Percentiles rank a stretch among this genome's conserved stretches.
Evolutionary conservation across 495 filamentous ascomycete genomes (phyloP).

Genomic region (Apodospora peruviana): DNA sequence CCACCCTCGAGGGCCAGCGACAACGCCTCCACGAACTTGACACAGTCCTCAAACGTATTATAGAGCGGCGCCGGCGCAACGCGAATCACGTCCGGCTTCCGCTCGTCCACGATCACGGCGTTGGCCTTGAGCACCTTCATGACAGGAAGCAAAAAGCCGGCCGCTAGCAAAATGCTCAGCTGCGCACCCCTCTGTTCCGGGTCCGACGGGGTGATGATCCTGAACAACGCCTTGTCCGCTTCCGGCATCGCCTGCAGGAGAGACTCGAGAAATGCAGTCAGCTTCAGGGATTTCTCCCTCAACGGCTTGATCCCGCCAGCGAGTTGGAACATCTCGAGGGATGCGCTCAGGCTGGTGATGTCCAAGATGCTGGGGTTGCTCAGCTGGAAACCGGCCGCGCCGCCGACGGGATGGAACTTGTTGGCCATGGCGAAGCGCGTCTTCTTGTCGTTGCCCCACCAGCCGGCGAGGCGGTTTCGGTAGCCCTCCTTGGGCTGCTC

Average conservation of each 20-base stretch:
- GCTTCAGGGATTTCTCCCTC: slow-evolving; percentile 63
- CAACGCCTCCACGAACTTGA: slow-evolving; percentile 65
- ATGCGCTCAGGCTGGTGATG: slow-evolving; percentile 65
- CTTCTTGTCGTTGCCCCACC: slow-evolving; percentile 81
- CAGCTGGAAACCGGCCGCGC: slow-evolving; percentile 65
- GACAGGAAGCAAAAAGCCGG: slow-evolving; percentile 63
- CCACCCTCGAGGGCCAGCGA: slow-evolving; percentile 41
- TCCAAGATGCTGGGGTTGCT: slow-evolving; percentile 64
- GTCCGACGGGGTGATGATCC: slow-evolving; percentile 75
- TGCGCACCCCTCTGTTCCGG: slow-evolving; percentile 75
- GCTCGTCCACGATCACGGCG: slow-evolving; percentile 80
- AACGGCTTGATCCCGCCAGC: slow-evolving; percentile 63
- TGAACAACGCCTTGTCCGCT: slow-evolving; percentile 50
- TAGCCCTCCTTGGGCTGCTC: slow-evolving; percentile 35
- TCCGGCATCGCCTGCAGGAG: slow-evolving; percentile 48
- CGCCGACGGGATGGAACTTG: slow-evolving; percentile 64
- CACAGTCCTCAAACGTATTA: slow-evolving; percentile 77
- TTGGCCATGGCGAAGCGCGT: slow-evolving; percentile 77
- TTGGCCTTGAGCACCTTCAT: slow-evolving; percentile 62
- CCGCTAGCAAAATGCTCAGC: slow-evolving; percentile 65
- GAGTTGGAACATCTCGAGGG: slow-evolving; percentile 70
- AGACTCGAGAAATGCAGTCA: slow-evolving; percentile 76
- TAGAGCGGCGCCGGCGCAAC: slow-evolving; percentile 92
- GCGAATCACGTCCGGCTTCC: slow-evolving; percentile 82
- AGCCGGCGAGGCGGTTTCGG: slow-evolving; percentile 65